A percentile compares a stretch with the other conserved stretches of the same genome.
Evolutionary conservation across 2,329 filamentous ascomycete genomes (phyloP).

Genomic region (Alternaria novae-zelandiae): DNA sequence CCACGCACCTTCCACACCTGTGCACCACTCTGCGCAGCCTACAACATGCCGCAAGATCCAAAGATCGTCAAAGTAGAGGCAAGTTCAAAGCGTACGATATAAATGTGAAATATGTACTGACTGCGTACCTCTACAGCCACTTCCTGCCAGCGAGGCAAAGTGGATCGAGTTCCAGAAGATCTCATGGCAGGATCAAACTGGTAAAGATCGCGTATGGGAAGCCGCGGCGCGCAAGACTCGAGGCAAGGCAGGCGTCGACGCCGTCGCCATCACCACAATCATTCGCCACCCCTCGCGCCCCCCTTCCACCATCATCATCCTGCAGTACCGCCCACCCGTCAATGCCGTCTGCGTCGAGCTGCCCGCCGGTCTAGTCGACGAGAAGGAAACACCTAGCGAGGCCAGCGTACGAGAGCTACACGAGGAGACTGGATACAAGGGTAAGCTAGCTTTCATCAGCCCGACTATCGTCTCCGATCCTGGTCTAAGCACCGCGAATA

Average conservation of each 20-base stretch:
- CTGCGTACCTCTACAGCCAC: conserved; percentile 27
- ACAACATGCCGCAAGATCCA: conserved; percentile 42
- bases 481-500: conserved; percentile 66
- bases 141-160: conserved; percentile 60
- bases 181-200: conserved; percentile 56
- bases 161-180: conserved; percentile 65
- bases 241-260: conserved; percentile 63
- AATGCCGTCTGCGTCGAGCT: conserved; percentile 66
- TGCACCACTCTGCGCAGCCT: conserved; percentile 23
- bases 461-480: conserved; percentile 72
- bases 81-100: neutral
- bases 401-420: conserved; percentile 65
- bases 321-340: conserved; percentile 67
- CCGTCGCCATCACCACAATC: conserved; percentile 65
- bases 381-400: conserved; percentile 61
- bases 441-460: conserved; percentile 58
- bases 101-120: neutral
- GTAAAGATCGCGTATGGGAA: conserved; percentile 58
- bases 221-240: conserved; percentile 59
- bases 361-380: conserved; percentile 66
- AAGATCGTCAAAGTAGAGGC: conserved; percentile 49
- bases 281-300: conserved; percentile 56
- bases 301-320: conserved; percentile 61
- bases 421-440: conserved; percentile 69
- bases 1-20: conserved; percentile 21